A percentile compares a stretch with the other conserved stretches of the same genome.
phyloP scores from a whole-genome alignment of 768 basidiomycete genomes.

The Cystobasidium tubakii region DNA sequence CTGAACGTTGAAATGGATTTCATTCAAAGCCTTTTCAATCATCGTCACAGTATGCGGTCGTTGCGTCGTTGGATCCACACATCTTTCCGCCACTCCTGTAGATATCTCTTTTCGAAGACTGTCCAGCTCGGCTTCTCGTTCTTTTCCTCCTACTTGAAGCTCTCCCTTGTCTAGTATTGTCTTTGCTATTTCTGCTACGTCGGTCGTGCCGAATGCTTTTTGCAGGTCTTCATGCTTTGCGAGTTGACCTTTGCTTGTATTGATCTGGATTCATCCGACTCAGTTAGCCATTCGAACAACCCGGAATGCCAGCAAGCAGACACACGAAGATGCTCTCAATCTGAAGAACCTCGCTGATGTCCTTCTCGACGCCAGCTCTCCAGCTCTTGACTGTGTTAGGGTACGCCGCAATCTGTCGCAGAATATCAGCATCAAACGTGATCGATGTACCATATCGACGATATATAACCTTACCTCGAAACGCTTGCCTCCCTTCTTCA shows the following conservation, averaged over 20 bases:
- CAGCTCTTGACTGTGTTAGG: conserved; percentile 99
- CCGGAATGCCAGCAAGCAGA: conserved; percentile 47
- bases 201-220: conserved; percentile 79
- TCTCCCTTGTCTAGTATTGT: conserved; percentile 97
- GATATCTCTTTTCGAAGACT: conserved; percentile 82
- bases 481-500: conserved; percentile 95
- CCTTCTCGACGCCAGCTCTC: conserved; percentile 88
- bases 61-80: conserved; percentile 84
- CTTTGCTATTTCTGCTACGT: conserved; percentile 66
- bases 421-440: not conserved
- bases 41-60: conserved; percentile 86
- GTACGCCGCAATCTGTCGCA: conserved; percentile 81
- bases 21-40: conserved; percentile 95
- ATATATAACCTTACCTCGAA: conserved; percentile 68
- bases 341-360: conserved; percentile 90
- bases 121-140: conserved; percentile 80
- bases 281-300: not conserved
- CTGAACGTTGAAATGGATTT: conserved; percentile 86
- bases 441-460: not conserved
- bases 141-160: conserved; percentile 93
- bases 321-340: conserved; percentile 93
- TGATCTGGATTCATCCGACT: not conserved
- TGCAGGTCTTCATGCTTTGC: conserved; percentile 82
- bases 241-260: conserved; percentile 68
- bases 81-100: conserved; percentile 88